Base-by-base conservation (phyloP, 1,284 basidiomycete genomes). In the Trametes polyzona region DNA sequence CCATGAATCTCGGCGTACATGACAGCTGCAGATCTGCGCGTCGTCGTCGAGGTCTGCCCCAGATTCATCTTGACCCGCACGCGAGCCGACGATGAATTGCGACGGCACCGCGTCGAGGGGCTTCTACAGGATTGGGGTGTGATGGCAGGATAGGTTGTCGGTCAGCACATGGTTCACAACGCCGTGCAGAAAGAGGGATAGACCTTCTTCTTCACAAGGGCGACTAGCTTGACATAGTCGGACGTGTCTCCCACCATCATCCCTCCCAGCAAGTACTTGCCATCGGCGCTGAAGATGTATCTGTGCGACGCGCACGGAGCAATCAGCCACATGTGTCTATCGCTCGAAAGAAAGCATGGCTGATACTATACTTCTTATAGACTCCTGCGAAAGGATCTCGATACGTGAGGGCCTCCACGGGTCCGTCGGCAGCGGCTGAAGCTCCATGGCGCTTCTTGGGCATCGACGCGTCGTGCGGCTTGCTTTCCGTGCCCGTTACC, bases 201-300 rank as follows among this genome's bases (percentile, higher is more conserved):
- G 30, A 79, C 83, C 74, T 82, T 85, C 75, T 90, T 90, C 76
- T 87, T 90, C 41, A 88, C 84, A 29, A 92, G 76, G 4, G 84
- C 76, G 11, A 91, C 81, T 5, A 92, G 76, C 71, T 90, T 91
- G 61, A 85, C 80, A 64, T 83, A 92, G 68, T 90, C 87, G 41
- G 77, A 78, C 27, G 84, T 83, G 66, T 92, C 89, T 2, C 90
- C 90, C 14, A 92, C 83, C 88, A 92, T 90, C 83, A 91, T 91
- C 2, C 90, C 90, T 8, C 90, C 90, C 5, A 93, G 71, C 3
- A 93, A 74, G 62, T 88, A 81, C 69, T 86, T 86, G 17, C 90
- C 90, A 67, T 92, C 87, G 10, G 79, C 78, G n/a, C 81, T 87
- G 69, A 92, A 92, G 52, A 92, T 83, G 66, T 90, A 83, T 59